A percentile compares a stretch with the other conserved stretches of the same genome.
These are phyloP conservation scores for Trapa bicornis DNA, from an alignment of 345 rosid species.

Conservation along the genomic window DNA sequence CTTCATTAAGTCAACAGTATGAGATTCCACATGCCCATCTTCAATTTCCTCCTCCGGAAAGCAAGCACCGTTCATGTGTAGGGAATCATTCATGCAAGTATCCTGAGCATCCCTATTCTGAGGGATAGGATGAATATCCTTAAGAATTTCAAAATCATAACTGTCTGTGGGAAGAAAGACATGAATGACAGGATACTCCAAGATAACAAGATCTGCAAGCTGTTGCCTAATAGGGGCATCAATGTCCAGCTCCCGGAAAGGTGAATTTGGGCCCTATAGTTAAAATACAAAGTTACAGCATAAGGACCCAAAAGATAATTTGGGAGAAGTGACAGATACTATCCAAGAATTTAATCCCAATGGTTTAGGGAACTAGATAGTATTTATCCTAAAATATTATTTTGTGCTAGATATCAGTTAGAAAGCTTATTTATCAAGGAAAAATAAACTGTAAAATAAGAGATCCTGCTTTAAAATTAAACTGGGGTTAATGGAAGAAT, in stretches of 20 bases:
- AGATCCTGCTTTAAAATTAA: no score
- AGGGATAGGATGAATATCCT: slow-evolving; percentile 13
- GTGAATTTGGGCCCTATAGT: slow-evolving; percentile 54
- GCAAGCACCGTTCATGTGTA: slow-evolving; percentile 27
- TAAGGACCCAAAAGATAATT: no score
- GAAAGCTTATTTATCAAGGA: no score
- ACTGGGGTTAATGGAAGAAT: no score
- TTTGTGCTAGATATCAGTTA: no score
- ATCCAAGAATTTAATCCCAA: no score
- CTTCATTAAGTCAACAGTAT: slow-evolving; percentile 31
- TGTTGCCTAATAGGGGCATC: slow-evolving; percentile 50
- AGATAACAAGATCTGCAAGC: slow-evolving; percentile 36
- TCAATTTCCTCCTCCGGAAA: slow-evolving; percentile 65
- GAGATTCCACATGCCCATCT: slow-evolving; percentile 30
- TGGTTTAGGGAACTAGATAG: no score
- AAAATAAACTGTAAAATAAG: no score
- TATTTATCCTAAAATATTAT: no score
- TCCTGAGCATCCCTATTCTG: slow-evolving; percentile 15
- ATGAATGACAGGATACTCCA: slow-evolving; percentile 83
- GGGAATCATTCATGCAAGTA: slow-evolving; percentile 17
- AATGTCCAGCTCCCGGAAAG: slow-evolving; percentile 49
- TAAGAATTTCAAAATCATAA: slow-evolving; percentile 50
- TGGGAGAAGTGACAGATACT: no score
- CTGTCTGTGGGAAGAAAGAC: slow-evolving; percentile 64
- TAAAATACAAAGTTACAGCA: neutral